Evolutionary conservation across 164 flowering plant species (phyloP).

Genomic region (Macadamia tetraphylla): DNA sequence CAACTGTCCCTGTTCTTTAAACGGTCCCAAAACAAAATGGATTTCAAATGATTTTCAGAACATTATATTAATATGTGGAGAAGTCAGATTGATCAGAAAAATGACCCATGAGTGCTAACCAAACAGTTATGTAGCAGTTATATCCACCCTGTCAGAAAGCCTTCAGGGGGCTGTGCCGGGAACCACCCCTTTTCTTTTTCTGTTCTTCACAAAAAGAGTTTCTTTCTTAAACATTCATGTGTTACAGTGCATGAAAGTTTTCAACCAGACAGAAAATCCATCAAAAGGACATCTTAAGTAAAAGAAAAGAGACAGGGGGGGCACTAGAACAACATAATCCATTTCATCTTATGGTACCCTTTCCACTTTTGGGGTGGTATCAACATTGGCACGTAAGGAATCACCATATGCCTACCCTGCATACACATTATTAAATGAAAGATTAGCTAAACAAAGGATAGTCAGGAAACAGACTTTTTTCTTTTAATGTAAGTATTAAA

Average conservation of each 20-base stretch:
- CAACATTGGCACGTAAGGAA: constrained; percentile 91
- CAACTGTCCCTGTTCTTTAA: too few species aligned
- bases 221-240: too few species aligned
- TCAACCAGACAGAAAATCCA: not conserved
- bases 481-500: not conserved
- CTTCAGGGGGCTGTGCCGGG: too few species aligned
- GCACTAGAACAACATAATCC: not conserved
- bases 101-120: too few species aligned
- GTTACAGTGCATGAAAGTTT: not conserved
- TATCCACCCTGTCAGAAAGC: too few species aligned
- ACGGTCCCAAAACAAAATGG: too few species aligned
- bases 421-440: constrained; percentile 9
- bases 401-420: constrained; percentile 79
- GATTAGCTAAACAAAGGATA: not conserved
- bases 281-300: not conserved
- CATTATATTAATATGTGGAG: too few species aligned
- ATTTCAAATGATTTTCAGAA: too few species aligned
- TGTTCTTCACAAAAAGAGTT: too few species aligned
- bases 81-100: too few species aligned
- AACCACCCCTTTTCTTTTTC: too few species aligned
- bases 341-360: constrained; percentile 56
- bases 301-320: not conserved
- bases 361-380: constrained; percentile 87
- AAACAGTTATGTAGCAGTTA: too few species aligned
- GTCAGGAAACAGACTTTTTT: not conserved